Evolutionary conservation across 2,329 filamentous ascomycete genomes (phyloP), one percentile per base, ranked within the genome.

Genomic region (Alternaria sp.): DNA sequence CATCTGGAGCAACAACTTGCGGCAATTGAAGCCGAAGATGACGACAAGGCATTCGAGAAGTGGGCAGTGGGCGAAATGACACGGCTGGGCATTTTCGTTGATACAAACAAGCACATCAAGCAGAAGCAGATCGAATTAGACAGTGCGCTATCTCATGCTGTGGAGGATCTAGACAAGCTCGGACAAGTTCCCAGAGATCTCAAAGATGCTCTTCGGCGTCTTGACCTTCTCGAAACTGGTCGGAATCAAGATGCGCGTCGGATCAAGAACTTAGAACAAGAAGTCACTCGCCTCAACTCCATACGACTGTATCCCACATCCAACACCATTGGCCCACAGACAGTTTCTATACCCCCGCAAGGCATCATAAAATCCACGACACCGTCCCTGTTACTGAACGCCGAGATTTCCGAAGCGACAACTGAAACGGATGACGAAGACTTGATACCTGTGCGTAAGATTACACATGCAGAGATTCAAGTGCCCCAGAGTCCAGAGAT

Each of bases 21-120:
- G 7, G 72, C 68, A 4, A 68, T 74, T 5, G 65, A 72, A 42
- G 62, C 65, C 4, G 68, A 70, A 41, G 65, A 67, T 9, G 46
- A 64, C 7, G 63, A 73, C 14, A 60, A 63, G 9, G 54, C 60
- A 3, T 69, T 70, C 44, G 66, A 69, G 23, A 60, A 58, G 13
- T 70, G 66, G 66, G 58, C 37, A 3, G 56, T 65, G 26, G 58
- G 51, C 33, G 58, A 69, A 17, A 58, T 70, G 2, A 50, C 50
- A 6, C 61, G 51, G 7, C 26, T 67, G 11, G 63, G 62, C 26
- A 37, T 52, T 3, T 66, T 63, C 24, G 56, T 61, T 4, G 67
- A 69, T 34, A 59, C 56, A 4, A 61, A 66, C 28, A 65, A 67
- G 52, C 51, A 63, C 14, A 41, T 68, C 4, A 58, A 57, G 26